Base-by-base conservation (phyloP, 1,139 yeast species). In the Yamadazyma conglobata region DNA sequence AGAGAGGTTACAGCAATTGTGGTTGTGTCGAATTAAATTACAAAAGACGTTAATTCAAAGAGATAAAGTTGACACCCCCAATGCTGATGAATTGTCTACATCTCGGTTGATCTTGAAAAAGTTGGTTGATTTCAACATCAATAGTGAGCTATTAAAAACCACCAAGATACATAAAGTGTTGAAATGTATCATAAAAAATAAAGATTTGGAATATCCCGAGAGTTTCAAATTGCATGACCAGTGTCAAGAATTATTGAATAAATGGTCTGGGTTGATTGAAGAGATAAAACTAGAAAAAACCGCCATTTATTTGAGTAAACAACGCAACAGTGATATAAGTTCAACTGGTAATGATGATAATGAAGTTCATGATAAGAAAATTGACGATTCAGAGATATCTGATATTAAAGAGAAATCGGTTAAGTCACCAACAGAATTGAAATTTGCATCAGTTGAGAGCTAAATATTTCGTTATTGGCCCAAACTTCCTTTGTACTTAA, bases 81-180 rank as follows among this genome's bases (percentile, higher is more conserved):
- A 79, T 4, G 69, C 72, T 4, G 74, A 73, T 28, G 85, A 79
- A 48, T 62, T 79, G 39, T 65, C 64, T 44, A 62, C 73, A 10
- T 73, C 79, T 3, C 46, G 79, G 26, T 60, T 68, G 31, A 72
- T 75, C 26, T 55, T 79, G 37, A 69, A 70, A 44, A 68, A 77
- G 48, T 69, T 60, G 45, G 72, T 48, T 46, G 69, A 63, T 18
- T 69, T 70, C 38, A 66, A 73, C 1, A 76, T 80, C 14, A 76
- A 71, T 27, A 71, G 74, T 29, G 77, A 73, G n/a, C 54, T 70
- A 35, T 57, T 73, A 38, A 71, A 52, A 55, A 72, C 56, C 59
- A 70, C 78, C 12, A 73, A 72, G 43, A 57, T 73, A 32, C 78
- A 73, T 44, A 73, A 73, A 48, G 79, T 73, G 3, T 51, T 73